These are phyloP conservation scores for Acanthochlamys bracteata DNA, from an alignment of 106 monocot species.

Conservation along the genomic window DNA sequence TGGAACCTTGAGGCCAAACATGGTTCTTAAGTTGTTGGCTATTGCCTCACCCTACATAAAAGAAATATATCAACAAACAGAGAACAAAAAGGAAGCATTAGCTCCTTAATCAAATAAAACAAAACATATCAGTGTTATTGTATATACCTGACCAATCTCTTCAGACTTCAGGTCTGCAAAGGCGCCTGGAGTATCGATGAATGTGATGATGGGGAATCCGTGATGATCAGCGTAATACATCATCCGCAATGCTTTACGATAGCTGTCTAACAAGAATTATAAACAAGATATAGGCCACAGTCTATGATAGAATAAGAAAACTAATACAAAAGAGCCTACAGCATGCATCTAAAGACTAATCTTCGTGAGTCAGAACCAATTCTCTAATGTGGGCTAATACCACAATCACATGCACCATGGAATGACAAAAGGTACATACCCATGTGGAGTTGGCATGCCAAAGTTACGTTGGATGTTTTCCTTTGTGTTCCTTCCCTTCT, in stretches of 20 bases:
- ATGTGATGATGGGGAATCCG: constrained; percentile 86
- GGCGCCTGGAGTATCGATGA: constrained; percentile 90
- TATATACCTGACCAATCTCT: constrained; percentile 87
- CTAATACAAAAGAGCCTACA: too few relatives aligned
- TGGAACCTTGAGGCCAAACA: constrained; percentile 89
- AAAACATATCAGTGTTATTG: constrained; percentile 7
- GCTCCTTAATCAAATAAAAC: too few relatives aligned
- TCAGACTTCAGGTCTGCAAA: constrained; percentile 93
- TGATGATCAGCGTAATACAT: constrained; percentile 90
- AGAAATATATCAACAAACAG: too few relatives aligned
- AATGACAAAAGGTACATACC: constrained; percentile 36
- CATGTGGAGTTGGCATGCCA: constrained; percentile 97
- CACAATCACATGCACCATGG: too few relatives aligned
- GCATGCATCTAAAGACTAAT: too few relatives aligned
- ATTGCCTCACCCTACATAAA: constrained; percentile 62
- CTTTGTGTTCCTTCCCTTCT: constrained; percentile 90
- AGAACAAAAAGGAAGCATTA: too few relatives aligned
- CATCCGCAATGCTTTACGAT: constrained; percentile 80
- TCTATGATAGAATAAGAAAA: background rate
- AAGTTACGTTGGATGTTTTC: constrained; percentile 88
- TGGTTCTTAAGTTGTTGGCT: constrained; percentile 69
- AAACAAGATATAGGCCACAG: too few relatives aligned
- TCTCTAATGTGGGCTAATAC: too few relatives aligned
- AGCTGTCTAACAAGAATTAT: constrained; percentile 33
- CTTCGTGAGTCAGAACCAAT: too few relatives aligned